These are phyloP conservation scores for Tetrapisispora namnaoensis DNA, from an alignment of 805 yeast genomes.

Conservation along the genomic window DNA sequence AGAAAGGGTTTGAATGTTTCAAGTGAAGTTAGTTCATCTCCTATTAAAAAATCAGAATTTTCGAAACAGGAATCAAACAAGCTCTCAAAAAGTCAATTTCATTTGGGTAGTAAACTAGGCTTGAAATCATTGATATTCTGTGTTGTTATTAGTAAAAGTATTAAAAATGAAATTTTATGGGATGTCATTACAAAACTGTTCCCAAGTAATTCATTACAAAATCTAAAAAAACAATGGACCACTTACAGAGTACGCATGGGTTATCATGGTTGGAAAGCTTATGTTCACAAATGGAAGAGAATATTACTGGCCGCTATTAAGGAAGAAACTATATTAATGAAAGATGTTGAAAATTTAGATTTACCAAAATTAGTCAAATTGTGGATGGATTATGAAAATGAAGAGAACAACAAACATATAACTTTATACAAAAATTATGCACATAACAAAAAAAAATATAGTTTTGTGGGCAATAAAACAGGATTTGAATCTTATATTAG, in stretches of 20 bases:
- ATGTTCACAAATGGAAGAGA: constrained; percentile 53
- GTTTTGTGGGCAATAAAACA: constrained; percentile 30
- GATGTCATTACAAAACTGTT: constrained; percentile 44
- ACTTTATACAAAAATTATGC: constrained; percentile 29
- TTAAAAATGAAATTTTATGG: constrained; percentile 59
- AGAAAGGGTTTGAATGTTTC: constrained; percentile 1
- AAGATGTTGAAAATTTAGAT: constrained; percentile 44
- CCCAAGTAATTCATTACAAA: constrained; percentile 32
- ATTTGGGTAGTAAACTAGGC: constrained; percentile 34
- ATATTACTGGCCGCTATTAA: constrained; percentile 51
- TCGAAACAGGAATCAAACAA: neutral
- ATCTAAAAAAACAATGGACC: constrained; percentile 55
- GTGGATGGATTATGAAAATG: constrained; percentile 52
- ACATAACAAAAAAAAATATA: constrained; percentile 41
- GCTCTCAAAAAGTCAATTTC: constrained; percentile 7
- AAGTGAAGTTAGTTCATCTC: neutral
- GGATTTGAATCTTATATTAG: constrained; percentile 29
- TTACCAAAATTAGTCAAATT: constrained; percentile 43
- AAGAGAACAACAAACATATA: constrained; percentile 9
- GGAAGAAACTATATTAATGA: constrained; percentile 40
- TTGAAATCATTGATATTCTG: constrained; percentile 49
- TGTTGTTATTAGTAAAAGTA: constrained; percentile 58
- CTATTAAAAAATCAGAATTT: neutral
- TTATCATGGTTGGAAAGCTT: constrained; percentile 42
- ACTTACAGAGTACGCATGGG: constrained; percentile 51